Evolutionary conservation across 106 monocot species (phyloP), one percentile per base, ranked within the genome.

Genomic region (Gastrodia elata): DNA sequence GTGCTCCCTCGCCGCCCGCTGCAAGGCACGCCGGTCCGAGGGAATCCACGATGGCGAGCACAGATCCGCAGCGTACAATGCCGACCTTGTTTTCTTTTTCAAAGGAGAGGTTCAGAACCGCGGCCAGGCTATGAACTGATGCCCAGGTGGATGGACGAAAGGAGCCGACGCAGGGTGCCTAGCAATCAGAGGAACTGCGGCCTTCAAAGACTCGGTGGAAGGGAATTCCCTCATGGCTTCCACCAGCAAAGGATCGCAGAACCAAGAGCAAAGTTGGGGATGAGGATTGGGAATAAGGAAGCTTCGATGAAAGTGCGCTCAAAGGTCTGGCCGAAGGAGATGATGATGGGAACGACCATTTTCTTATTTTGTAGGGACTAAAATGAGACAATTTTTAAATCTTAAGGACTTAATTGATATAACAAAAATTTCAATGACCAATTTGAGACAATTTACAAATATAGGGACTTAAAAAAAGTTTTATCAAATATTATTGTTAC

Each of bases 331-430:
- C 94, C 91, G 38, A 87, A 74, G 40, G 91, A 80, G 43, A 91
- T 39, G 74, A 91, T 87, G 72, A 94, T 91, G 57, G 94, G 94
- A 67, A 91, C 94, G 0, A 82, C 81, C 94, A 94, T 94, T n/a
- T n/a, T n/a, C n/a, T n/a, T n/a, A n/a, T n/a, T n/a, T n/a, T n/a
- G n/a, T n/a, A n/a, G n/a, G n/a, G n/a, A n/a, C n/a, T n/a, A n/a
- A n/a, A n/a, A n/a, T n/a, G n/a, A n/a, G n/a, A n/a, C n/a, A n/a
- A n/a, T n/a, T n/a, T n/a, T n/a, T n/a, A n/a, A n/a, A n/a, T n/a
- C n/a, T n/a, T n/a, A n/a, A n/a, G n/a, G n/a, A n/a, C n/a, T n/a
- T n/a, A n/a, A n/a, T n/a, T n/a, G n/a, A n/a, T n/a, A n/a, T n/a
- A n/a, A n/a, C n/a, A n/a, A n/a, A n/a, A n/a, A n/a, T n/a, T n/a